Base-by-base conservation (phyloP, 306 rosid genomes). In the Gillenia trifoliata region DNA sequence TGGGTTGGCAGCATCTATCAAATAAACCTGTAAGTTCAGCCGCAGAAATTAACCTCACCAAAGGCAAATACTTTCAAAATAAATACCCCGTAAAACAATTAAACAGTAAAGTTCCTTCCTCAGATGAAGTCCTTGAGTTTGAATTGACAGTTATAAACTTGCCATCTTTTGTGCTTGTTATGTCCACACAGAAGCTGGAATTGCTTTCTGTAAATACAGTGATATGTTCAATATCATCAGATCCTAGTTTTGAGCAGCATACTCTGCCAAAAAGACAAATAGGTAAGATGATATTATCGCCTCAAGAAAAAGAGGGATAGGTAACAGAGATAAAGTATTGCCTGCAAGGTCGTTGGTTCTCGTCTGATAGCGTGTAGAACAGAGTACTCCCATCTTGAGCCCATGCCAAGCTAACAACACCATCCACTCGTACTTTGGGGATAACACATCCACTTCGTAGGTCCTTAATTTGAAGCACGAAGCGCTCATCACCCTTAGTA, bases 51-150 rank as follows among this genome's bases (percentile, higher is more conserved):
- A 82, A 84, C 23, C 49, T 76, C 77, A 65, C 40, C 65, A 78
- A 47, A 76, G 80, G 64, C 78, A 23, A 78, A 68, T 49, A 70
- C 29, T 56, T 66, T 43, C 31, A 13, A 68, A 38, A 22, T 68
- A 28, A 76, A 36, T 77, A 67, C 50, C 50, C 54, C 43, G 70
- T 45, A 75, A 86, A 56, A 85, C 52, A 26, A 40, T 66, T 20
- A 80, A 67, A 59, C 15, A 66, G 68, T 55, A 75, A 85, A 86
- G 79, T 85, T 84, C 97, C 88, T 93, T 93, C 98, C 98, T 94
- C 96, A 36, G 96, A 94, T 82, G 98, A 94, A 86, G 96, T 91
- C 90, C 98, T 91, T 83, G 98, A 94, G 84, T 94, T 94, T 81
- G 96, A 90, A 88, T 94, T 91, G 82, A 92, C 93, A 76, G 98